phyloP scores from a whole-genome alignment of 208 protist species.

The Acanthamoeba rhysodes region DNA sequence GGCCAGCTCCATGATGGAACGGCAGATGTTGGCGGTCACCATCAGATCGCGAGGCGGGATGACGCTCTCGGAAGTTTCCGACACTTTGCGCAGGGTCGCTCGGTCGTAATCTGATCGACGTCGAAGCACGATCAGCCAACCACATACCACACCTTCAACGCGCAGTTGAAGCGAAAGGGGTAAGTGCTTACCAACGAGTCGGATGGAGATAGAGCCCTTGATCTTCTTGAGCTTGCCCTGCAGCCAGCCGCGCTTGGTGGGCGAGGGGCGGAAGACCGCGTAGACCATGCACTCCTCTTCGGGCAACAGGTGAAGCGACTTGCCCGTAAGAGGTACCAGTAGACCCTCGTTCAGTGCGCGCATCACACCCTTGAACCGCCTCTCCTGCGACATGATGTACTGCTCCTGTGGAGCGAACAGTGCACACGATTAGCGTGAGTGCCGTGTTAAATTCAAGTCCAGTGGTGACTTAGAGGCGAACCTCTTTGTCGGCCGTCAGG shows the following conservation, averaged over 20 bases:
- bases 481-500: background rate
- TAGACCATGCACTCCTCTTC: conserved; percentile 80
- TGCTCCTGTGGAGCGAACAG: conserved; percentile 40
- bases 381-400: conserved; percentile 66
- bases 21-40: conserved; percentile 83
- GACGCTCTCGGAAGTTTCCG: conserved; percentile 24
- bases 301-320: conserved; percentile 54
- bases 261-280: conserved; percentile 76
- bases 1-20: conserved; percentile 84
- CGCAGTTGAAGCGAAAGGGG: conserved; percentile 1
- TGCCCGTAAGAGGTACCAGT: conserved; percentile 52
- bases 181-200: background rate
- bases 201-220: conserved; percentile 80
- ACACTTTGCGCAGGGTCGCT: background rate
- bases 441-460: background rate
- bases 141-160: background rate
- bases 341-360: conserved; percentile 59
- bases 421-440: background rate
- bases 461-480: background rate
- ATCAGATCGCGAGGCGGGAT: conserved; percentile 59
- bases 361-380: conserved; percentile 41
- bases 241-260: conserved; percentile 79
- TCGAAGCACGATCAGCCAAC: background rate
- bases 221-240: conserved; percentile 81
- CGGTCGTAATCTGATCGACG: conserved; percentile 11